Evolutionary conservation across 2,329 filamentous ascomycete species (phyloP), one percentile per base, ranked within the genome.

Genomic region (Tolypocladium tundrense): DNA sequence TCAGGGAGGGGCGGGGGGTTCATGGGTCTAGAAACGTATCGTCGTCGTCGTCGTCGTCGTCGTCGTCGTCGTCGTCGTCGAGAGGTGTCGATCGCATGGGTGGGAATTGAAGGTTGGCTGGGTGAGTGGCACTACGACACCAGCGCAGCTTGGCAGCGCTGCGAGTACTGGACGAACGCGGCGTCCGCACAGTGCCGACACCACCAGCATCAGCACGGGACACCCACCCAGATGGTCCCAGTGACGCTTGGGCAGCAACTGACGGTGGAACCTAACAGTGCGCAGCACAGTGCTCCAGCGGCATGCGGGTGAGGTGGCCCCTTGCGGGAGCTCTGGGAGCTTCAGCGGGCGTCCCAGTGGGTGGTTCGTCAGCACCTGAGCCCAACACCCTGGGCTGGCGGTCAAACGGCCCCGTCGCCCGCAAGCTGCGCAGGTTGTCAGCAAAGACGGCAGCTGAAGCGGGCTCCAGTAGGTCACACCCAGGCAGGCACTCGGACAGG

Each of bases 11-110:
- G 57, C 50, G 41, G 39, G 50, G 37, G 55, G 58, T 59, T 63
- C 61, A 58, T 59, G 58, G 58, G 63, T 56, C 27, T 19, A 31
- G 27, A 33, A 35, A 7, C 53, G 31, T 35, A 35, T 21, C 31
- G 31, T 51, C 48, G 48, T 35, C 10, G 48, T n/a, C 48, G 48
- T n/a, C 48, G 48, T 52, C 48, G 45, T 50, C n/a, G 48, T n/a
- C 48, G 48, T n/a, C 48, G 48, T 52, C 48, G 45, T 50, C n/a
- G 48, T 31, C n/a, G 42, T 27, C 11, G 24, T 40, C 39, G 7
- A 7, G 27, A 35, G 48, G 27, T 11, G 48, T 35, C 31, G 19
- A 21, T 7, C 9, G 19, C 31, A 21, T n/a, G 31, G 13, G 27
- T 19, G 31, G 31, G 16, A 35, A 31, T 35, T 31, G 48, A 35